Evolutionary conservation across 495 filamentous ascomycete species (phyloP).

Genomic region (Evansstolkia leycettana): DNA sequence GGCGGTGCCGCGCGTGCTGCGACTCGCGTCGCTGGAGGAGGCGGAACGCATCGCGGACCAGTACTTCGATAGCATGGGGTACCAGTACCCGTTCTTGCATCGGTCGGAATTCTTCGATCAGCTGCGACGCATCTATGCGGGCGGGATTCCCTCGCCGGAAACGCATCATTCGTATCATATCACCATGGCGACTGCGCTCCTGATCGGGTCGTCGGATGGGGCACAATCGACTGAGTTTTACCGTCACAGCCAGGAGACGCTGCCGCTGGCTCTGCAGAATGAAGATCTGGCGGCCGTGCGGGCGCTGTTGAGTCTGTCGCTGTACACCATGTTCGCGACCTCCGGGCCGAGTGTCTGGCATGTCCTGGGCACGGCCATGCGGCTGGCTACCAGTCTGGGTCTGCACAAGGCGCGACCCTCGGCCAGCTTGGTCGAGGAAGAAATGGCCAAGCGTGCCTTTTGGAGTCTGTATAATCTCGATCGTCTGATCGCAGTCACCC

Average conservation of each 20-base stretch:
- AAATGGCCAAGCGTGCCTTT: conserved; percentile 38
- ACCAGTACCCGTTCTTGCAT: conserved; percentile 32
- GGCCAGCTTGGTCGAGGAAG: conserved; percentile 24
- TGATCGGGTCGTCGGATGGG: conserved; percentile 25
- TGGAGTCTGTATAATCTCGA: conserved; percentile 43
- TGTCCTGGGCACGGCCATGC: conserved; percentile 33
- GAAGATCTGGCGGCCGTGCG: conserved; percentile 32
- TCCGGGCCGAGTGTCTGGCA: conserved; percentile 42
- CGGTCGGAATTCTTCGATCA: conserved; percentile 24
- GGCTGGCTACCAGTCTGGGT: conserved; percentile 36
- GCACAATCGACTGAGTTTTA: conserved; percentile 28
- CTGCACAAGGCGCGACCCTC: conserved; percentile 32
- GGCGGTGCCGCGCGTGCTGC: conserved; percentile 22
- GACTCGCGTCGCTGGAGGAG: conserved; percentile 28
- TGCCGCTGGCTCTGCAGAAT: conserved; percentile 27
- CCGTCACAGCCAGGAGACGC: conserved; percentile 25
- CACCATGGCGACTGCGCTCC: conserved; percentile 26
- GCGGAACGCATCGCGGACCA: conserved; percentile 22
- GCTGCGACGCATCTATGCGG: conserved; percentile 28
- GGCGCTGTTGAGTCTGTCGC: conserved; percentile 33
- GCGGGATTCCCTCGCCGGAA: conserved; percentile 23
- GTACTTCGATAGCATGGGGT: conserved; percentile 34
- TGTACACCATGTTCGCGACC: conserved; percentile 40
- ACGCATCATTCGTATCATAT: conserved; percentile 30
- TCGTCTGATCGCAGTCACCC: conserved; percentile 36